Evolutionary conservation across 768 basidiomycete species (phyloP).

Genomic region (Vishniacozyma victoriae): DNA sequence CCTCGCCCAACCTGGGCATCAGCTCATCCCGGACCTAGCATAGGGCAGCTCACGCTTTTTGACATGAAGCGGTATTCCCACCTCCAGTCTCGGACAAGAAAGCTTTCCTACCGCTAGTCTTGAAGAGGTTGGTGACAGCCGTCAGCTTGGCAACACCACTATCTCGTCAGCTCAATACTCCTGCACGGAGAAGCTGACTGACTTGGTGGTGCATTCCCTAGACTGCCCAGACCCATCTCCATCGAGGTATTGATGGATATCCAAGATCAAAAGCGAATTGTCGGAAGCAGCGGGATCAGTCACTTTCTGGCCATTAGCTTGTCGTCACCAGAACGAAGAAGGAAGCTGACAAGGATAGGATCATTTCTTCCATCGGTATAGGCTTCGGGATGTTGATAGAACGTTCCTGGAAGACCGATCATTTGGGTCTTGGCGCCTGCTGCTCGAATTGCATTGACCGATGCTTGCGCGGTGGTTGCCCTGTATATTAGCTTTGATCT

Average conservation of each 20-base stretch:
- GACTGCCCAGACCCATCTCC: constrained; percentile 52
- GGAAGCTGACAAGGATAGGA: constrained; percentile 50
- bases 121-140: constrained; percentile 51
- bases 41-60: constrained; percentile 50
- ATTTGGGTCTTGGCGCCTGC: constrained; percentile 57
- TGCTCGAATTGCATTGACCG: constrained; percentile 59
- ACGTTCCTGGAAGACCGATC: constrained; percentile 59
- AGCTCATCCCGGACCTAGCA: constrained; percentile 31
- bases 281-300: constrained; percentile 49
- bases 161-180: background rate
- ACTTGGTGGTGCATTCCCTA: constrained; percentile 54
- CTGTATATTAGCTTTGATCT: constrained; percentile 40
- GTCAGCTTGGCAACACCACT: constrained; percentile 53
- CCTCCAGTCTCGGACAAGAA: constrained; percentile 62
- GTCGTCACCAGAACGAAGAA: background rate
- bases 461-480: constrained; percentile 57
- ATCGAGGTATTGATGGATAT: constrained; percentile 63
- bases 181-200: background rate
- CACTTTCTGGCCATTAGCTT: constrained; percentile 29
- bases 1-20: constrained; percentile 51
- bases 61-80: constrained; percentile 54
- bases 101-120: constrained; percentile 54
- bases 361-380: constrained; percentile 56
- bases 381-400: constrained; percentile 52
- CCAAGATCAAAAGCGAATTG: constrained; percentile 53